phyloP scores from a whole-genome alignment of 768 basidiomycete species.

The Strobilomyces echinocephalus region DNA sequence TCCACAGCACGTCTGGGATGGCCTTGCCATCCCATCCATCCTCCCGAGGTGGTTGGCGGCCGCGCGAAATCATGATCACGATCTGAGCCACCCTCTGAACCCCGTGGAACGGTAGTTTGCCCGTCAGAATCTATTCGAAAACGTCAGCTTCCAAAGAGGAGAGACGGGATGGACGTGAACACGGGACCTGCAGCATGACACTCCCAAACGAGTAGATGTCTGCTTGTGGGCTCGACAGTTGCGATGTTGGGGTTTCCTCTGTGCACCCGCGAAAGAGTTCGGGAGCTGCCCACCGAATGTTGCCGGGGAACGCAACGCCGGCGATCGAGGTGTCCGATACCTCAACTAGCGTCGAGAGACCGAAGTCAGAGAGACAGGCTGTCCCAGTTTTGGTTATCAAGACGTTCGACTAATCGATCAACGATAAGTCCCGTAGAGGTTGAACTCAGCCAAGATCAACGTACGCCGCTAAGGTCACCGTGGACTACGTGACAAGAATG shows the following conservation, averaged over 20 bases:
- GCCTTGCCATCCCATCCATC: conserved; percentile 18
- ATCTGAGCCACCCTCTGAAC: conserved; percentile 20
- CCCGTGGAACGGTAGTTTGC: conserved; percentile 22
- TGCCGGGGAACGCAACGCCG: conserved; percentile 16
- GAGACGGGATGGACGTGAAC: background rate
- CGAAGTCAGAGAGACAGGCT: conserved; percentile 30
- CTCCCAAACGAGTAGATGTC: conserved; percentile 31
- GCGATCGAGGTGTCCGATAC: conserved; percentile 3
- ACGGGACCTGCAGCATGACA: conserved; percentile 26
- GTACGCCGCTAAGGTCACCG: conserved; percentile 38
- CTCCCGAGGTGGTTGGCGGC: conserved; percentile 8
- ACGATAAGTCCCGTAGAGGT: background rate
- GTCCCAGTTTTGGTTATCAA: conserved; percentile 9
- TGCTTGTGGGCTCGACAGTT: conserved; percentile 8
- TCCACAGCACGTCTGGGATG: conserved; percentile 23
- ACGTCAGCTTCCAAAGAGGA: background rate
- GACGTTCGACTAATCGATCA: conserved; percentile 17
- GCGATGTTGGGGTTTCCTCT: background rate
- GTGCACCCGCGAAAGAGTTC: conserved; percentile 14
- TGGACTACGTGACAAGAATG: conserved; percentile 29
- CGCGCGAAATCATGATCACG: conserved; percentile 18
- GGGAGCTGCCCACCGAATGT: conserved; percentile 29
- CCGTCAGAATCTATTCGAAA: conserved; percentile 17
- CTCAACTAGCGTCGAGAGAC: conserved; percentile 21
- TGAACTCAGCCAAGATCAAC: background rate